Conservation (phyloP, 2,329 filamentous ascomycete species). For the Arachnopeziza araneosa region DNA sequence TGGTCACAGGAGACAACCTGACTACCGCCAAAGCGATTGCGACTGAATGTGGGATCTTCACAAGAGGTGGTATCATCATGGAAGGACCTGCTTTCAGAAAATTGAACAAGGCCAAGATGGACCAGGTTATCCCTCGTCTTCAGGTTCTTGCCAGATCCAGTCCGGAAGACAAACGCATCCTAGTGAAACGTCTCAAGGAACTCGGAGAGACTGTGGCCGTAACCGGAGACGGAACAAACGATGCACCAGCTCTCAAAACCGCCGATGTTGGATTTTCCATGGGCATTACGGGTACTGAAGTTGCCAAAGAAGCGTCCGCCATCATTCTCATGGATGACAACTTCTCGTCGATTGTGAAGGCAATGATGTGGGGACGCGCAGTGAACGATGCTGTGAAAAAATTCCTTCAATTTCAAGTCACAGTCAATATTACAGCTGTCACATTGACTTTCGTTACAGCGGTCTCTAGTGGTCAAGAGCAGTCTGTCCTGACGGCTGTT, state of each 20-base stretch:
- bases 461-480: conserved; percentile 56
- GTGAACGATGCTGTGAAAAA: conserved; percentile 50
- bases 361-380: conserved; percentile 56
- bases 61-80: conserved; percentile 54
- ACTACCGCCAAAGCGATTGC: conserved; percentile 70
- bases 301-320: conserved; percentile 55
- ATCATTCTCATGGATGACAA: conserved; percentile 61
- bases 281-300: conserved; percentile 61
- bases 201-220: conserved; percentile 63
- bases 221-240: conserved; percentile 62
- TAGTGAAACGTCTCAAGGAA: conserved; percentile 59
- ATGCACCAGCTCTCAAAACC: conserved; percentile 59
- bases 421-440: conserved; percentile 77
- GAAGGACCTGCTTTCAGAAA: conserved; percentile 63
- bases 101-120: conserved; percentile 53
- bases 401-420: conserved; percentile 55
- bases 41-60: conserved; percentile 60
- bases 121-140: conserved; percentile 52
- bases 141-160: conserved; percentile 65
- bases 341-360: conserved; percentile 57
- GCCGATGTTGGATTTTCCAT: conserved; percentile 65
- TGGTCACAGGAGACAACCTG: conserved; percentile 71
- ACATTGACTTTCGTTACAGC: conserved; percentile 72
- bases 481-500: conserved; percentile 70
- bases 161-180: conserved; percentile 62